Evolutionary conservation across 495 filamentous ascomycete genomes (phyloP), one percentile per base, ranked within the genome.

Genomic region (Penicillium cosmopolitanum): DNA sequence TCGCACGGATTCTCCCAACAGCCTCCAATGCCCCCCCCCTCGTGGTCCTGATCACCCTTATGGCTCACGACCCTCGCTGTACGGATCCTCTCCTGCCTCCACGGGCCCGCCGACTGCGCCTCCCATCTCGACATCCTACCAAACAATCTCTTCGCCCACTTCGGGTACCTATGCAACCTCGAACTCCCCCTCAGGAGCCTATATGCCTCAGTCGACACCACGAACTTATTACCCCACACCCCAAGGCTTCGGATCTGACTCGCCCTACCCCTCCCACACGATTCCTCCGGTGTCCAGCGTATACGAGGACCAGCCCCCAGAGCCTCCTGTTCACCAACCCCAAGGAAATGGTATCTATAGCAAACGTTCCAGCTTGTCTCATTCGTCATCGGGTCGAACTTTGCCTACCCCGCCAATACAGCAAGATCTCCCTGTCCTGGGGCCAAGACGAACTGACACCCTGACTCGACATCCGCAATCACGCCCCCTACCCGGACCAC

Each of bases 401-500:
- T 73, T 78, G 16, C 74, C 71, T 9, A 75, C 61, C 1, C 73
- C 69, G 2, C 72, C 75, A 4, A 73, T 75, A 6, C 77, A 78
- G 46, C 78, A 80, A 48, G 71, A 75, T 23, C 75, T 74, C 44
- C 78, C 75, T 7, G 72, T 71, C 58, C 62, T 77, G 40, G 74
- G 76, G n/a, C 80, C 79, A 51, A 79, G 75, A 57, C 75, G 85
- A 51, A 79, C 76, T 1, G 80, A 83, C 55, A 85, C 84, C 5
- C 60, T 81, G 35, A 81, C 75, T 13, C 78, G 84, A 58, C 82
- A 89, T 63, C 84, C 83, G 7, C 83, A 86, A 52, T 70, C 79
- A 5, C 76, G 86, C 25, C 87, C 88, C 19, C 71, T 91, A 19
- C 88, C 88, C 13, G 80, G 82, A 13, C 84, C 83, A 18, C 82